phyloP scores from a whole-genome alignment of 257 asterid genomes.

The Solanum megistacrolobum region DNA sequence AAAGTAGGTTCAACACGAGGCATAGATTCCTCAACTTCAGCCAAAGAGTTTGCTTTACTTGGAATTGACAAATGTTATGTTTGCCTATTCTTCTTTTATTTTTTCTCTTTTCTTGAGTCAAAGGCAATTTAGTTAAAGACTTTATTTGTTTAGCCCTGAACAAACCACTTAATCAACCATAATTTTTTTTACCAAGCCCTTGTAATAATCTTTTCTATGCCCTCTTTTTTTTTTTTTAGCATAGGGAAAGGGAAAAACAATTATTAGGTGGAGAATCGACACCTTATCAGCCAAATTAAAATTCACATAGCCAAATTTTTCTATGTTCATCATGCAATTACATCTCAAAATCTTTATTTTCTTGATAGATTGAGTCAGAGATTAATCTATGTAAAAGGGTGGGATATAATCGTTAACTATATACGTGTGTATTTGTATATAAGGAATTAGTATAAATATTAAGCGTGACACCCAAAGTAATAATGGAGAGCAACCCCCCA shows the following conservation, averaged over 20 bases:
- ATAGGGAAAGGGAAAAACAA: too few relatives aligned
- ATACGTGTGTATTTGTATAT: fast-evolving
- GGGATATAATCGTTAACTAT: too few relatives aligned
- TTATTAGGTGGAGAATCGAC: too few relatives aligned
- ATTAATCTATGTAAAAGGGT: too few relatives aligned
- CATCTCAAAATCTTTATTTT: not conserved
- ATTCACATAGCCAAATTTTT: not conserved
- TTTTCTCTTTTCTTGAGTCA: not conserved
- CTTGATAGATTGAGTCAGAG: not conserved
- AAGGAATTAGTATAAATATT: too few relatives aligned
- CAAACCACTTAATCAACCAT: not conserved
- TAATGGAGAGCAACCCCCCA: not conserved
- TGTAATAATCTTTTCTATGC: not conserved
- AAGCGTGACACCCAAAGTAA: not conserved
- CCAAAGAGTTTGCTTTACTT: not conserved
- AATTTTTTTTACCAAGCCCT: not conserved
- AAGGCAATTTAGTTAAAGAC: not conserved
- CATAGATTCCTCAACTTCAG: conserved; percentile 13
- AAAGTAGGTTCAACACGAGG: conserved; percentile 8
- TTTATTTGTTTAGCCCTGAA: not conserved
- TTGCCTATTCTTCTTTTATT: not conserved
- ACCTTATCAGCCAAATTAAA: too few relatives aligned
- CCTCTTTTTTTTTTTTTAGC: not conserved
- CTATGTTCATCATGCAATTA: too few relatives aligned
- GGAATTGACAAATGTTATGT: not conserved